Percentiles rank a stretch among this genome's conserved stretches.
Evolutionary conservation across 345 rosid genomes (phyloP).

Genomic region (Gossypium turneri): DNA sequence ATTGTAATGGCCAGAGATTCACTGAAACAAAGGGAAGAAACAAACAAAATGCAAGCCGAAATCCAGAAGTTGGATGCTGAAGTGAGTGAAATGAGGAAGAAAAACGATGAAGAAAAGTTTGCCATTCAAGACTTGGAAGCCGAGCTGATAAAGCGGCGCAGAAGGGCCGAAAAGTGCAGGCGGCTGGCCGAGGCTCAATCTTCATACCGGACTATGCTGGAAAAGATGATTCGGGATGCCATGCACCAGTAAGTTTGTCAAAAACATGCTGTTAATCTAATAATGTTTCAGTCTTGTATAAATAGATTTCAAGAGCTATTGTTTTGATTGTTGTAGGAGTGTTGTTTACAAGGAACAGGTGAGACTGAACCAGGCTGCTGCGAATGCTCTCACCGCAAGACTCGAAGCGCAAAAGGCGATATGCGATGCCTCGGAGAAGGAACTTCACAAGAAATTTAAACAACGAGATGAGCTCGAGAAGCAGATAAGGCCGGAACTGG

Average conservation of each 20-base stretch:
- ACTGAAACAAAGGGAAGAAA: conserved; percentile 67
- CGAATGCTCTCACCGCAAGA: conserved; percentile 78
- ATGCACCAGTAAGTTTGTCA: conserved; percentile 83
- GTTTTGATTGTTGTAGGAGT: conserved; percentile 53
- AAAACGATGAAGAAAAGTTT: conserved; percentile 60
- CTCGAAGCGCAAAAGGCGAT: conserved; percentile 91
- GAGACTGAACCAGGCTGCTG: conserved; percentile 87
- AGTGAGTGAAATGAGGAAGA: conserved; percentile 47
- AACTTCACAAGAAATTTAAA: conserved; percentile 77
- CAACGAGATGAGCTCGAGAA: conserved; percentile 74
- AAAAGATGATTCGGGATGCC: conserved; percentile 97
- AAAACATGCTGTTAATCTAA: not conserved
- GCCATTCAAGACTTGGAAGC: conserved; percentile 74
- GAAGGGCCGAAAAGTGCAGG: conserved; percentile 94
- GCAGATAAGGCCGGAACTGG: conserved; percentile 72
- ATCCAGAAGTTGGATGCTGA: conserved; percentile 64
- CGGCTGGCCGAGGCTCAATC: conserved; percentile 90
- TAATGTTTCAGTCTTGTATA: not conserved
- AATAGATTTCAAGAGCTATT: not conserved
- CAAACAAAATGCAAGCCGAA: conserved; percentile 52
- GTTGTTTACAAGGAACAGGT: conserved; percentile 88
- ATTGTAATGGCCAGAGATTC: conserved; percentile 82
- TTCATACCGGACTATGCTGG: conserved; percentile 69
- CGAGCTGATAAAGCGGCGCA: conserved; percentile 64
- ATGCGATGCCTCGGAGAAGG: conserved; percentile 82